phyloP scores from a whole-genome alignment of 305 asterid species.

The Fraxinus paxiana region DNA sequence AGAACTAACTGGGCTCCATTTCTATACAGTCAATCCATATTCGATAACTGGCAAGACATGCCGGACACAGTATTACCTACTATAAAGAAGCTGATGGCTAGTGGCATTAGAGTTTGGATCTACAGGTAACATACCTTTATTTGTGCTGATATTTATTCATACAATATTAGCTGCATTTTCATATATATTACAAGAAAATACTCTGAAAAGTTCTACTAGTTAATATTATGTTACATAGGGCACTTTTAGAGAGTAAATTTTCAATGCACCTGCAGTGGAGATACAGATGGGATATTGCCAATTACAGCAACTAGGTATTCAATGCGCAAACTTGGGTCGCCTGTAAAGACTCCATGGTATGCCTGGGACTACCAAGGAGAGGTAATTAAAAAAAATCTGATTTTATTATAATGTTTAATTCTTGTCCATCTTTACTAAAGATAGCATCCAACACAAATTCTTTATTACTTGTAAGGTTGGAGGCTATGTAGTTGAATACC shows the following conservation, averaged over 20 bases:
- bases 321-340: constrained; percentile 37
- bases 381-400: constrained; percentile 23
- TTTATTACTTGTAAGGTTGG: constrained; percentile 41
- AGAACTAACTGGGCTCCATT: neutral
- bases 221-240: neutral
- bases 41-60: constrained; percentile 23
- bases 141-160: neutral
- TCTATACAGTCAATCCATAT: neutral
- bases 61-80: constrained; percentile 35
- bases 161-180: neutral
- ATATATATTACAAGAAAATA: neutral
- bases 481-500: constrained; percentile 53
- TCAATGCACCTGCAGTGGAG: constrained; percentile 37
- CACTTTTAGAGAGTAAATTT: neutral
- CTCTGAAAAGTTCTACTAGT: neutral
- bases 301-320: constrained; percentile 54
- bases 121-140: constrained; percentile 32
- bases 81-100: constrained; percentile 39
- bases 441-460: neutral
- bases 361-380: constrained; percentile 49
- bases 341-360: constrained; percentile 56
- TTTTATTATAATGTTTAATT: neutral
- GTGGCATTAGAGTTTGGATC: constrained; percentile 46
- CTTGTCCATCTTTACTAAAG: neutral
- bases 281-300: constrained; percentile 36